Evolutionary conservation across 2,329 filamentous ascomycete genomes (phyloP).

Genomic region (Fusarium brachygibbosum): DNA sequence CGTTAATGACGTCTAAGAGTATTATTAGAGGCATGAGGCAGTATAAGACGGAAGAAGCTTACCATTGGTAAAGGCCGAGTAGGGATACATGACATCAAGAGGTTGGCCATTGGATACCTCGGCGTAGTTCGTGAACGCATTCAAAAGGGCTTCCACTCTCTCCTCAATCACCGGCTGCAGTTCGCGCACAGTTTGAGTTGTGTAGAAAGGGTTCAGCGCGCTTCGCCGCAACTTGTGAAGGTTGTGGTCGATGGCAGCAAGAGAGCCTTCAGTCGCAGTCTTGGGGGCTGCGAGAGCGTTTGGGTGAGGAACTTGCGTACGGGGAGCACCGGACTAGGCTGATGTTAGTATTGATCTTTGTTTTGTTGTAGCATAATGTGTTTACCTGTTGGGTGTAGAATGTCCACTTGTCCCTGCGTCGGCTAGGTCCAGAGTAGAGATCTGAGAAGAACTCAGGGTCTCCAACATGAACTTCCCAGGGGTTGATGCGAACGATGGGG

Average conservation of each 20-base stretch:
- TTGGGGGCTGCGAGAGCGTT: conserved; percentile 31
- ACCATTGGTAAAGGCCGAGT: conserved; percentile 58
- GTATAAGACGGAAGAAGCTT: background rate
- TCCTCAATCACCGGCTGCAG: conserved; percentile 57
- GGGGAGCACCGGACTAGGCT: conserved; percentile 53
- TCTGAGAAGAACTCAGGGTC: conserved; percentile 57
- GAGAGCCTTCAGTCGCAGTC: conserved; percentile 50
- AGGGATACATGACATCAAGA: conserved; percentile 55
- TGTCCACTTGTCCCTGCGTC: conserved; percentile 53
- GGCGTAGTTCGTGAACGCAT: conserved; percentile 50
- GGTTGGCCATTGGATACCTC: conserved; percentile 46
- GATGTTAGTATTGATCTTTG: conserved; percentile 26
- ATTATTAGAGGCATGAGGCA: background rate
- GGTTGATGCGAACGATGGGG: conserved; percentile 57
- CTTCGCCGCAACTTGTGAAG: conserved; percentile 53
- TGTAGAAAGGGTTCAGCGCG: conserved; percentile 56
- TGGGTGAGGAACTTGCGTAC: conserved; percentile 45
- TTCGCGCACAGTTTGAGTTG: conserved; percentile 55
- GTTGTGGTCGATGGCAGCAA: conserved; percentile 55
- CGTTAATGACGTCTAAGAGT: conserved; percentile 56
- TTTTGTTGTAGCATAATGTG: background rate
- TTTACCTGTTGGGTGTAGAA: conserved; percentile 55
- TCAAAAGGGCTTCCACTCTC: conserved; percentile 52
- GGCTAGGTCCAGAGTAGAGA: conserved; percentile 53
- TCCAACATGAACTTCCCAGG: conserved; percentile 57